Evolutionary conservation across 2,329 filamentous ascomycete species (phyloP).

Genomic region (Acrocalymma vagum): DNA sequence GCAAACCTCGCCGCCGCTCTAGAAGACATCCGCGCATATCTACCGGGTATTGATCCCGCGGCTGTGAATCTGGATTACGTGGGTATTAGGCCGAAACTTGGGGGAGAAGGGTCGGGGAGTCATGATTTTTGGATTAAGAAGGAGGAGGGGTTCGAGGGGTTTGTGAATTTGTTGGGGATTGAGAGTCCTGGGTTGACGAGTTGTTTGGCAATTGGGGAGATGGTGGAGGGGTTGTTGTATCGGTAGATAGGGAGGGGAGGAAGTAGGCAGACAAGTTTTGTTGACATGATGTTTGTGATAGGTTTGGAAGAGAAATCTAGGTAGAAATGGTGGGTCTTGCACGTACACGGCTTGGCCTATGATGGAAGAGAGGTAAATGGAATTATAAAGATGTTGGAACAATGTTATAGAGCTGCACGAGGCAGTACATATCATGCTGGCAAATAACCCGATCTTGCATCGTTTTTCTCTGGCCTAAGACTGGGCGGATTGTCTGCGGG

Average conservation of each 20-base stretch:
- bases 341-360: too few species aligned
- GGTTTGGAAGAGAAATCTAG: too few species aligned
- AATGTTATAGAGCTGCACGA: too few species aligned
- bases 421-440: too few species aligned
- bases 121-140: conserved; percentile 83
- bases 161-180: conserved; percentile 90
- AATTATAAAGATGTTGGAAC: too few species aligned
- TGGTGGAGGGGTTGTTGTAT: conserved; percentile 69
- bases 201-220: conserved; percentile 82
- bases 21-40: conserved; percentile 77
- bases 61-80: conserved; percentile 84
- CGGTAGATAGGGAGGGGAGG: conserved; percentile 14
- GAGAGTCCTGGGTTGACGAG: conserved; percentile 94
- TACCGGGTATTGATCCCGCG: conserved; percentile 74
- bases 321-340: too few species aligned
- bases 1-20: conserved; percentile 72
- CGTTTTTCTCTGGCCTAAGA: too few species aligned
- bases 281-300: too few species aligned
- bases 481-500: too few species aligned
- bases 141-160: conserved; percentile 81
- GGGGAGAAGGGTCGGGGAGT: conserved; percentile 66
- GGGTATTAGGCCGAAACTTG: conserved; percentile 89
- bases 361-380: too few species aligned
- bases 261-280: neutral
- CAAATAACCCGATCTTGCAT: too few species aligned